Base-by-base conservation (phyloP, 2,329 filamentous ascomycete genomes). In the Botrytis deweyae region DNA sequence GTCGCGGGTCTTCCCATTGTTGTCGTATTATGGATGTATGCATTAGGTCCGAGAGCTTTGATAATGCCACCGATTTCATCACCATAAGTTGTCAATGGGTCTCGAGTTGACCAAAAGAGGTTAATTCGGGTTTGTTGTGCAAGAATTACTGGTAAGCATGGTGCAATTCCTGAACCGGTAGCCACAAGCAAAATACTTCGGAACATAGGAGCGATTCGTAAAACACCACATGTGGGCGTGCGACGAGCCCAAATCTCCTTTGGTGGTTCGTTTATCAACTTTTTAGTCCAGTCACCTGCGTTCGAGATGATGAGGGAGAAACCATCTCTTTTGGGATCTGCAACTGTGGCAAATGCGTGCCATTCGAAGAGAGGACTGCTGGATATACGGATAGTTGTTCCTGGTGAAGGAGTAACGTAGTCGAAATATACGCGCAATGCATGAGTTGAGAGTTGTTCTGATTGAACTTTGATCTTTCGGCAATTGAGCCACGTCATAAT, bases 261-360 rank as follows among this genome's bases (percentile, higher is more conserved):
- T 1, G 91, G 91, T 3, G 89, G 88, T 66, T 86, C 84, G 66
- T 86, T 83, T 82, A 94, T 93, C 73, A 88, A 87, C 46, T 85
- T 84, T 38, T 84, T 84, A 0, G 92, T 94, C 92, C 92, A 94
- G 82, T 94, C 91, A 36, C 92, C 92, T 5, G 91, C 91, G 76
- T 90, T 91, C 72, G 91, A 93, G 42, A 94, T 86, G 44, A 94
- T 84, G 44, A 92, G 84, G 0, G 90, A 93, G 82, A 91, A 93
- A 55, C 85, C 82, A 74, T 84, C 80, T 5, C 85, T 82, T 73
- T 84, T 80, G 3, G 87, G 85, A 74, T 89, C 86, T 1, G 91
- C 89, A 75, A 94, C 92, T 1, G 90, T 91, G 62, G 92, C 92
- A 79, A 95, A 95, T 0, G 90, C 88, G 82, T 95, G 92, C 86